These are phyloP conservation scores for Silene conica DNA, from an alignment of 148 eudicot genomes.

Conservation along the genomic window DNA sequence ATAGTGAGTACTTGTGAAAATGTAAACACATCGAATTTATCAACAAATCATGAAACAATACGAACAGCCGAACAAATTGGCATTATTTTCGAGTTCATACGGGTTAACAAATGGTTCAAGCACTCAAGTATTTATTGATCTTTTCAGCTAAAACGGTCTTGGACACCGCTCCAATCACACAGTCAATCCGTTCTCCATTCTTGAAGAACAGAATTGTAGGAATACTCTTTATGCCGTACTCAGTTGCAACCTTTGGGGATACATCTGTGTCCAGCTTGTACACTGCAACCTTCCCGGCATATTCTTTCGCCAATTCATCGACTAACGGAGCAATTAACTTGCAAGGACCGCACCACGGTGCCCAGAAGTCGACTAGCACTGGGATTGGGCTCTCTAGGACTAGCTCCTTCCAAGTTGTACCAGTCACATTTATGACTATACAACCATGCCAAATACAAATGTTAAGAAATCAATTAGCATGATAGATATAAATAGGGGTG, in stretches of 20 bases:
- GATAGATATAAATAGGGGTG: too few species aligned
- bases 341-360: slow-evolving; percentile 82
- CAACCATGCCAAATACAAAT: background rate
- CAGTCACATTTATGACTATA: slow-evolving; percentile 42
- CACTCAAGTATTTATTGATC: slow-evolving; percentile 48
- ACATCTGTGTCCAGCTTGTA: slow-evolving; percentile 70
- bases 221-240: slow-evolving; percentile 56
- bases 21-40: too few species aligned
- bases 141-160: slow-evolving; percentile 43
- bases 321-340: slow-evolving; percentile 55
- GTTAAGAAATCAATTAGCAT: background rate
- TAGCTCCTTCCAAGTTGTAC: slow-evolving; percentile 37
- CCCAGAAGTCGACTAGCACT: slow-evolving; percentile 72
- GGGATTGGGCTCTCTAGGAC: slow-evolving; percentile 45
- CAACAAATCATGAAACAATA: too few species aligned
- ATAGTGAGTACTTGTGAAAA: too few species aligned
- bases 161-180: slow-evolving; percentile 62
- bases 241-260: slow-evolving; percentile 42
- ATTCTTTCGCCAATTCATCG: slow-evolving; percentile 64
- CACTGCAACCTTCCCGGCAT: slow-evolving; percentile 45
- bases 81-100: too few species aligned
- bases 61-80: too few species aligned
- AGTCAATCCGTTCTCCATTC: slow-evolving; percentile 57
- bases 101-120: slow-evolving; percentile 1
- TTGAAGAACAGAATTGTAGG: slow-evolving; percentile 63